Evolutionary conservation across 345 rosid species (phyloP).

Genomic region (Cardamine chenopodiifolia): DNA sequence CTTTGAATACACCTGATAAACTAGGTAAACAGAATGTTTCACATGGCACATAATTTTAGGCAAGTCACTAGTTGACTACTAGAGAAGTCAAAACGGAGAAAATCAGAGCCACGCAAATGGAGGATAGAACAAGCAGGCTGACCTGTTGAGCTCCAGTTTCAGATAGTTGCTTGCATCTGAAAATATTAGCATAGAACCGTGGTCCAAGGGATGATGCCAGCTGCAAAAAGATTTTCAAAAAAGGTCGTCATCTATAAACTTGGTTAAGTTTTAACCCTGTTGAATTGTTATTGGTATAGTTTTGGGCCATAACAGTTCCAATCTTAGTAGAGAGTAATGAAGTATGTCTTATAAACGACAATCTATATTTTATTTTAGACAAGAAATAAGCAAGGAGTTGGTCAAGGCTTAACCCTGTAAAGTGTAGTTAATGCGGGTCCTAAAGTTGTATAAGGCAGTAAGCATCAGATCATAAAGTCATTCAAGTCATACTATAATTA

Average conservation of each 20-base stretch:
- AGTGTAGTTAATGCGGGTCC: background rate
- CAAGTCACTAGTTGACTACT: conserved; percentile 19
- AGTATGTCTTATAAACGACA: background rate
- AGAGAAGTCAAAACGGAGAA: conserved; percentile 1
- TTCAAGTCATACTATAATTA: conserved; percentile 43
- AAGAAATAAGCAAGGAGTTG: conserved; percentile 39
- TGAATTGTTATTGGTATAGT: conserved; percentile 8
- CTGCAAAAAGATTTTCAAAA: conserved; percentile 49
- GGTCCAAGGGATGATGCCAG: conserved; percentile 99
- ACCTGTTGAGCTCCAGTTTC: conserved; percentile 99
- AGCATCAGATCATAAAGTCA: conserved; percentile 46
- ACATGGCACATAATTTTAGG: conserved; percentile 6
- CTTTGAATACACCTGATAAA: background rate
- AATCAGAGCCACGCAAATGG: conserved; percentile 19
- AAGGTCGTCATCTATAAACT: conserved; percentile 33
- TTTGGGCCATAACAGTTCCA: background rate
- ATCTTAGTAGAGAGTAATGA: conserved; percentile 7
- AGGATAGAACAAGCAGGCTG: conserved; percentile 13
- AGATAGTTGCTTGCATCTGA: conserved; percentile 95
- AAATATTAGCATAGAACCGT: conserved; percentile 86
- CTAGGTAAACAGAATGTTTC: background rate
- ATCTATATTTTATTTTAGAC: background rate
- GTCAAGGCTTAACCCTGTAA: conserved; percentile 43
- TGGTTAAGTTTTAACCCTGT: background rate
- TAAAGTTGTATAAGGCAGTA: conserved; percentile 2